Base-by-base conservation (phyloP, 331 rosid genomes). In the Pyrus hybrid region DNA sequence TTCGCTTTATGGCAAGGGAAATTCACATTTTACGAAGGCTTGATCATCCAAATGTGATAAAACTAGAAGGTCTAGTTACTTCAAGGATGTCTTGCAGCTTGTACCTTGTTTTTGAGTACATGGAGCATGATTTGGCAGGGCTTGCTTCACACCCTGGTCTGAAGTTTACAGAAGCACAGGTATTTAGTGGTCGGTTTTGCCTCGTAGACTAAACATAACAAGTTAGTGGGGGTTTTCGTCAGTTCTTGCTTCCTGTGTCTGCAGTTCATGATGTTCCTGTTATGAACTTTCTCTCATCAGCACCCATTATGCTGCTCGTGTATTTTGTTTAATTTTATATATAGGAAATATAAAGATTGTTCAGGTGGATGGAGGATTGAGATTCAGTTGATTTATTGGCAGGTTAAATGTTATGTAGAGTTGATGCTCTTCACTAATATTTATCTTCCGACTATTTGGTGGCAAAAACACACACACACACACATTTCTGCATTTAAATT, bases 1-100 rank as follows among this genome's bases (percentile, higher is more conserved):
- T 90, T 66, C 97, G 97, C 54, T 93, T 93, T 84, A 93, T 93
- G 97, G 96, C 94, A 57, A 86, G 97, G 86, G 97, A 93, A 86
- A 93, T 93, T 84, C 97, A 88, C 83, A 90, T 93, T 80, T 87
- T 93, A 74, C 96, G 97, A 4, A 85, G 94, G 85, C 97, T 93
- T 58, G 91, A 93, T 83, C 97, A 93, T 85, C 93, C 89, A 60
- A 93, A 93, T 82, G 93, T 93, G 63, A 90, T 93, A 75, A 93
- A 90, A 83, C 83, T 93, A 64, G 96, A 90, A 82, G 97, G 97
- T 81, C 80, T 93, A 70, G 97, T 93, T 63, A 93, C 97, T 10
- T 93, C 97, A 82, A 90, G 96, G 82, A 90, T 90, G 96, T 90
- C 96, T 28, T 90, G 96, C 93, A 90, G 93, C 78, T 78, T 90